Percentiles rank a stretch among this genome's conserved stretches.
phyloP scores from a whole-genome alignment of 805 yeast species.

The Monosporozyma yasuniensis region DNA sequence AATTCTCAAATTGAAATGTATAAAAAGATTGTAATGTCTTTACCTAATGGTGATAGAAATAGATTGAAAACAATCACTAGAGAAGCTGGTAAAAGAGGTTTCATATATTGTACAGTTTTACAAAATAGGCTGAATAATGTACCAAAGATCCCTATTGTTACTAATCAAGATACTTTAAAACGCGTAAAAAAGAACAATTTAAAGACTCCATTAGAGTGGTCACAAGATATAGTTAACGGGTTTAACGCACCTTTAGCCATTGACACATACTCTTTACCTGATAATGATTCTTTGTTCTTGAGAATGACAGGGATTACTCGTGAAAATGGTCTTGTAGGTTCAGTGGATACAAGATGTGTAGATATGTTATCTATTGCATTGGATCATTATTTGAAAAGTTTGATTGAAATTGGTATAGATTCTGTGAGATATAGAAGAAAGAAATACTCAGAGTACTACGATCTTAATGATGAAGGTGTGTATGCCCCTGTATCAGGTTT shows the following conservation, averaged over 20 bases:
- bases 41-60: constrained; percentile 76
- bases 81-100: constrained; percentile 72
- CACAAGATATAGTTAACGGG: constrained; percentile 84
- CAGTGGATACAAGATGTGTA: constrained; percentile 66
- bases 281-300: constrained; percentile 53
- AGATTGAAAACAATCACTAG: constrained; percentile 75
- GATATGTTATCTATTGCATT: constrained; percentile 73
- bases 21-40: constrained; percentile 76
- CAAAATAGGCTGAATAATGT: constrained; percentile 49
- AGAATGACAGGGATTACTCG: constrained; percentile 76
- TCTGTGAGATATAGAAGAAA: constrained; percentile 53
- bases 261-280: constrained; percentile 78
- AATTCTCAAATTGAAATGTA: constrained; percentile 68
- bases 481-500: constrained; percentile 20
- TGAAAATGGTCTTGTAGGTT: constrained; percentile 82
- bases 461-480: constrained; percentile 26
- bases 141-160: constrained; percentile 75
- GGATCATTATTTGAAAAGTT: constrained; percentile 66
- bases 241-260: constrained; percentile 72
- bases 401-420: constrained; percentile 68
- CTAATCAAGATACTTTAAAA: constrained; percentile 28
- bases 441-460: constrained; percentile 33
- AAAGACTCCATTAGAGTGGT: constrained; percentile 61
- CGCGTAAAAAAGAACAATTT: constrained; percentile 26
- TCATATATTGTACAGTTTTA: constrained; percentile 59